Evolutionary conservation across 148 eudicot genomes (phyloP).

Genomic region (Oxyria digyna): DNA sequence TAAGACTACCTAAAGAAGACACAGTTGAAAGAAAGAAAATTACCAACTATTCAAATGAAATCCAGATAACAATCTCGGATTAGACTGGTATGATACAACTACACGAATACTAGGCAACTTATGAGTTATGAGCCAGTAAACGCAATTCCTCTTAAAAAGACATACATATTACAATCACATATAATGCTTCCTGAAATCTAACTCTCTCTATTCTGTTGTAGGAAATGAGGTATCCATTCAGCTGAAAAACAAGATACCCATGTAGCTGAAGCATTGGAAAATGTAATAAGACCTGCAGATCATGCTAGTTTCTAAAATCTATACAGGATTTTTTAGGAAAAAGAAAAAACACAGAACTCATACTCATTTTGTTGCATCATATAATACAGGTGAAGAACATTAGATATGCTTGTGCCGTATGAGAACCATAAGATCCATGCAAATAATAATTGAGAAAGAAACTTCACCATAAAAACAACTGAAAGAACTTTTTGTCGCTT

Average conservation of each 20-base stretch:
- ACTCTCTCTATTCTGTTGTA: not conserved
- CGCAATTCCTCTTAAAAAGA: not conserved
- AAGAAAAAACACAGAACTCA: not conserved
- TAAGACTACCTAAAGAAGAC: constrained; percentile 61
- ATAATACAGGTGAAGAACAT: not conserved
- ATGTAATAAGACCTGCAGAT: not conserved
- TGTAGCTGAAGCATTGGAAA: not conserved
- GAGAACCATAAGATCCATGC: not conserved
- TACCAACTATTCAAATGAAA: not conserved
- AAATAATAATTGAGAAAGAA: constrained; percentile 5
- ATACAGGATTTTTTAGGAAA: not conserved
- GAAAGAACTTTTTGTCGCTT: constrained; percentile 86
- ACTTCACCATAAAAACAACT: constrained; percentile 74
- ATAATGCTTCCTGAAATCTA: not conserved
- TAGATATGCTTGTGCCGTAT: not conserved
- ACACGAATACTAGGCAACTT: not conserved
- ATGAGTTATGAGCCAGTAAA: not conserved
- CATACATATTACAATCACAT: not conserved
- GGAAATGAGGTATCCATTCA: not conserved
- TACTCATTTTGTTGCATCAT: not conserved
- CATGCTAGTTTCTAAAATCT: not conserved
- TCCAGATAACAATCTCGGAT: not conserved
- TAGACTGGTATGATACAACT: not conserved
- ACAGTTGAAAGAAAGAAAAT: not conserved
- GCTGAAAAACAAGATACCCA: too few species aligned